These are phyloP conservation scores for Syzygium jambos DNA, from an alignment of 345 rosid species.

Conservation along the genomic window DNA sequence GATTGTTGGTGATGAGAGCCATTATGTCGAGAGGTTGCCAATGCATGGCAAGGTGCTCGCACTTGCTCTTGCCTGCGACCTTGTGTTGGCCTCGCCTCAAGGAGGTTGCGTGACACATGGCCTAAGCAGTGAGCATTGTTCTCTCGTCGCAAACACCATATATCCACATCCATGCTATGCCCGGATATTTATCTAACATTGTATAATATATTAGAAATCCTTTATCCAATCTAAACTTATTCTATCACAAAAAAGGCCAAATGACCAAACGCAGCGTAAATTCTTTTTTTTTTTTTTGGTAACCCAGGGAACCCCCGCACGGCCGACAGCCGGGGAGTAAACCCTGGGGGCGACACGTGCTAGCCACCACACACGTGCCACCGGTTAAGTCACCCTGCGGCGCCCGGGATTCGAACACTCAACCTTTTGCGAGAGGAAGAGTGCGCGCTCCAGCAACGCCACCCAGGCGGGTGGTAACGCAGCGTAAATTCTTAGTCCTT, in stretches of 20 bases:
- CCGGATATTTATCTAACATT: background rate
- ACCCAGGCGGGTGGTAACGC: too few species aligned
- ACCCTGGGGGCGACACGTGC: too few species aligned
- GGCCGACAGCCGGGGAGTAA: too few species aligned
- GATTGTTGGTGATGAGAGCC: background rate
- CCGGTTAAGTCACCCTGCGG: too few species aligned
- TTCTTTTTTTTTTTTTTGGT: too few species aligned
- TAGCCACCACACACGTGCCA: too few species aligned
- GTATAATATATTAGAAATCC: background rate
- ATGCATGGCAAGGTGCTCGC: background rate
- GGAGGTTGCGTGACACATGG: background rate
- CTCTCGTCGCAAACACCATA: background rate
- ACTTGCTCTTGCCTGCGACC: background rate
- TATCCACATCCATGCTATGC: background rate
- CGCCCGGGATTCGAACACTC: too few species aligned
- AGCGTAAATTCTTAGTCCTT: background rate
- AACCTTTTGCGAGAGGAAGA: too few species aligned
- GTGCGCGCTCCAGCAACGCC: too few species aligned
- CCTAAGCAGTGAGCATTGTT: background rate
- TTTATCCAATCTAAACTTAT: background rate
- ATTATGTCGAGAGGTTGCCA: background rate
- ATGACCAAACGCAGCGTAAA: background rate
- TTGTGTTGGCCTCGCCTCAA: background rate
- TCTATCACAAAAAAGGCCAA: background rate
- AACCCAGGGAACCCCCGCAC: too few species aligned